Conservation (phyloP, 2,329 filamentous ascomycete genomes). For the Neopestalotiopsis clavispora region DNA sequence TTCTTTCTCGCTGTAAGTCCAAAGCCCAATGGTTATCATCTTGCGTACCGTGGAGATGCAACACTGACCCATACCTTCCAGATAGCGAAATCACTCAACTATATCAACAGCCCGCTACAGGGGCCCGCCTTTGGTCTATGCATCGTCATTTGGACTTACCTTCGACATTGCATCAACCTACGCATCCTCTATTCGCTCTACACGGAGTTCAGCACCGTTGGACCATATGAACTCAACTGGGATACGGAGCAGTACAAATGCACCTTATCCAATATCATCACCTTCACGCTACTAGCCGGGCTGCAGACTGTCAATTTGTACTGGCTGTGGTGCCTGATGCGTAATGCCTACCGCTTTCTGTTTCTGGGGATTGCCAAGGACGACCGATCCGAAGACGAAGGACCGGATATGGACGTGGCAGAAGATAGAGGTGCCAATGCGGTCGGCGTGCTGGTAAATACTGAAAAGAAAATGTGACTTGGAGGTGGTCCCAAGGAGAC, state of each 20-base stretch:
- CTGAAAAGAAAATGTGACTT: no score
- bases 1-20: slow-evolving; percentile 86
- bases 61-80: slow-evolving; percentile 36
- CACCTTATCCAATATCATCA: slow-evolving; percentile 69
- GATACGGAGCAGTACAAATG: slow-evolving; percentile 79
- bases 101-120: slow-evolving; percentile 78
- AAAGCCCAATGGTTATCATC: no score
- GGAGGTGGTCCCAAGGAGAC: no score
- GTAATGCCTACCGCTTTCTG: slow-evolving; percentile 77
- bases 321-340: slow-evolving; percentile 79
- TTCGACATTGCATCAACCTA: slow-evolving; percentile 85
- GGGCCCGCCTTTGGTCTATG: slow-evolving; percentile 87
- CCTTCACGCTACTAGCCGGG: slow-evolving; percentile 64
- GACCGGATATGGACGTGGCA: no score
- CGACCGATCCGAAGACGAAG: slow-evolving; percentile 71
- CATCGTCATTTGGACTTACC: slow-evolving; percentile 81
- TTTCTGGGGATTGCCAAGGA: slow-evolving; percentile 67
- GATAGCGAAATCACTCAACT: slow-evolving; percentile 92
- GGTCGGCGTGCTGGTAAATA: no score
- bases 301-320: slow-evolving; percentile 80
- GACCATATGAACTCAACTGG: slow-evolving; percentile 79
- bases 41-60: not conserved
- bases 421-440: no score
- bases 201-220: slow-evolving; percentile 75
- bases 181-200: slow-evolving; percentile 77